Evolutionary conservation across 768 basidiomycete genomes (phyloP).

Genomic region (Cyclocybe aegerita): DNA sequence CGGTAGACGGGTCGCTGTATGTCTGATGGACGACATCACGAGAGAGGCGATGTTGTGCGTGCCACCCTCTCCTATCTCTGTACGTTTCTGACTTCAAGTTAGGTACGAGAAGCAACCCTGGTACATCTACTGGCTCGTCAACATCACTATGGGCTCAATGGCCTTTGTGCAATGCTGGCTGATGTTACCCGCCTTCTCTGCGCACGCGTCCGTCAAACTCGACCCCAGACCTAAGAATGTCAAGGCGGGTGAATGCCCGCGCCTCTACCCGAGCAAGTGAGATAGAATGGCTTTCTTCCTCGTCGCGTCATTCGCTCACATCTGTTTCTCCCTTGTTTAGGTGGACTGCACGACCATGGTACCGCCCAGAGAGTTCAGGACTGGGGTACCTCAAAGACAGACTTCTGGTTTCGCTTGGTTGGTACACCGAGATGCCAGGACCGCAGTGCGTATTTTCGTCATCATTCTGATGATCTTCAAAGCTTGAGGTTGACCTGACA

Average conservation of each 20-base stretch:
- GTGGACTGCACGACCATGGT: constrained; percentile 40
- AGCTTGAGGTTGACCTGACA: neutral
- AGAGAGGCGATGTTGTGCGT: constrained; percentile 50
- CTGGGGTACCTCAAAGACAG: constrained; percentile 27
- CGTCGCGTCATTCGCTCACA: too few relatives aligned
- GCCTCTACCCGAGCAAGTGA: constrained; percentile 35
- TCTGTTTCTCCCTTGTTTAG: too few relatives aligned
- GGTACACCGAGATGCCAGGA: constrained; percentile 37
- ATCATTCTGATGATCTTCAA: neutral
- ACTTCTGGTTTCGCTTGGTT: constrained; percentile 31
- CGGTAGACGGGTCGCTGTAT: constrained; percentile 28
- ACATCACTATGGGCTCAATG: constrained; percentile 18
- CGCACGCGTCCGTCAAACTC: constrained; percentile 19
- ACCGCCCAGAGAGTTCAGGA: constrained; percentile 35
- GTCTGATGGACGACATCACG: constrained; percentile 40
- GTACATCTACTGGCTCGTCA: constrained; percentile 28
- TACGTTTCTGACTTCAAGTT: neutral
- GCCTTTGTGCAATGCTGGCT: constrained; percentile 36
- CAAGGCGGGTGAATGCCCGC: constrained; percentile 19
- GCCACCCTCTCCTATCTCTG: neutral
- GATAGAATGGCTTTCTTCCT: too few relatives aligned
- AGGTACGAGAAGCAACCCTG: constrained; percentile 39
- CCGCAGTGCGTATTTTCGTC: constrained; percentile 28
- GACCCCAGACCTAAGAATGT: constrained; percentile 21
- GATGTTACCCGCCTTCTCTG: constrained; percentile 33